phyloP scores from a whole-genome alignment of 345 rosid genomes.

The Euphorbia tirucalli region DNA sequence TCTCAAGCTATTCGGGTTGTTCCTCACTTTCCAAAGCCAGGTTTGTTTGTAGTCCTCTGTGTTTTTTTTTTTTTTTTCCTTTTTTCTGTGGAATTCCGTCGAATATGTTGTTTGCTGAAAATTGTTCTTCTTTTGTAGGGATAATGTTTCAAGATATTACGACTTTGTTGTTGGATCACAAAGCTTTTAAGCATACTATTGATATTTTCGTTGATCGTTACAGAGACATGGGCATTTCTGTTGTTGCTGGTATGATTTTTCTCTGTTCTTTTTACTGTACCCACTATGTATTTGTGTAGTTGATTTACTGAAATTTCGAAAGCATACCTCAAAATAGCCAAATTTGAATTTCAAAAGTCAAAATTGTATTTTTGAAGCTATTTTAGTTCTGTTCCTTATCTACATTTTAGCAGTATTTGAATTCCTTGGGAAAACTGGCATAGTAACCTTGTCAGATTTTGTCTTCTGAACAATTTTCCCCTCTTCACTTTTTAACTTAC shows the following conservation, averaged over 20 bases:
- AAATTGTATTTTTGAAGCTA: no score
- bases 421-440: no score
- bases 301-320: no score
- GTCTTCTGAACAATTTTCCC: no score
- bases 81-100: not conserved
- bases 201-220: constrained; percentile 96
- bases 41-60: constrained; percentile 21
- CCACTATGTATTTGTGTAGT: no score
- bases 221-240: constrained; percentile 77
- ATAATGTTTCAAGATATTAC: constrained; percentile 98
- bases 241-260: constrained; percentile 79
- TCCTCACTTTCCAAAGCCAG: constrained; percentile 75
- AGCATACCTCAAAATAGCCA: no score
- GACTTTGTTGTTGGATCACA: constrained; percentile 78
- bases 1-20: constrained; percentile 66
- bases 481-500: no score
- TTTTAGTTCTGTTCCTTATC: no score
- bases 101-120: not conserved
- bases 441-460: no score
- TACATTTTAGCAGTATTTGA: no score
- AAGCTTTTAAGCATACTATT: constrained; percentile 79
- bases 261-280: no score
- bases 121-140: constrained; percentile 38
- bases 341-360: no score
- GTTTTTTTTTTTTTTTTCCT: not conserved